Evolutionary conservation across 345 rosid genomes (phyloP).

Genomic region (Corchorus olitorius): DNA sequence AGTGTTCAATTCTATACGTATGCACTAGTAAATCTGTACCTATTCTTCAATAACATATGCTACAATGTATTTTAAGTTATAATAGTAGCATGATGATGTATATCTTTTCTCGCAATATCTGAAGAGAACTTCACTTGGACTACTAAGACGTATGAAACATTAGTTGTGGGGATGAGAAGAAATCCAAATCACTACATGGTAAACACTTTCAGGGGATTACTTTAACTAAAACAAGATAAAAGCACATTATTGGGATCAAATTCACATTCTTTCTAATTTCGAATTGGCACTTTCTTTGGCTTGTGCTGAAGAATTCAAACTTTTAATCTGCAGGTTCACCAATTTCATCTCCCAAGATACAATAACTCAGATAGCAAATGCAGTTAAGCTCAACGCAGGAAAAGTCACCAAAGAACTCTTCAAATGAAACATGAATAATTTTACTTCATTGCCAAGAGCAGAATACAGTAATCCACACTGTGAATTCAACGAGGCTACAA

Average conservation of each 20-base stretch:
- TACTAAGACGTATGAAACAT: not conserved
- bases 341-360: not conserved
- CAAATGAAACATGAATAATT: not conserved
- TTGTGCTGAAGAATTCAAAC: not conserved
- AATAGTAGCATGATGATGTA: not conserved
- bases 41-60: not conserved
- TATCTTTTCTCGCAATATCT: not conserved
- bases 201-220: not conserved
- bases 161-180: too few species aligned
- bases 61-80: not conserved
- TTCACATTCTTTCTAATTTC: not conserved
- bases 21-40: not conserved
- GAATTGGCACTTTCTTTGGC: not conserved
- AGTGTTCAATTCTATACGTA: not conserved
- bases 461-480: not conserved
- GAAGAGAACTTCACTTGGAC: not conserved
- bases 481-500: not conserved
- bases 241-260: not conserved
- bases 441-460: not conserved
- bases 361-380: not conserved
- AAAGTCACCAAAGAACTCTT: not conserved
- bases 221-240: not conserved
- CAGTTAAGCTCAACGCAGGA: conserved; percentile 1
- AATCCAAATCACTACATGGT: not conserved
- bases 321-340: not conserved